phyloP scores from a whole-genome alignment of 2,329 filamentous ascomycete genomes.

The Xylaria sp. region DNA sequence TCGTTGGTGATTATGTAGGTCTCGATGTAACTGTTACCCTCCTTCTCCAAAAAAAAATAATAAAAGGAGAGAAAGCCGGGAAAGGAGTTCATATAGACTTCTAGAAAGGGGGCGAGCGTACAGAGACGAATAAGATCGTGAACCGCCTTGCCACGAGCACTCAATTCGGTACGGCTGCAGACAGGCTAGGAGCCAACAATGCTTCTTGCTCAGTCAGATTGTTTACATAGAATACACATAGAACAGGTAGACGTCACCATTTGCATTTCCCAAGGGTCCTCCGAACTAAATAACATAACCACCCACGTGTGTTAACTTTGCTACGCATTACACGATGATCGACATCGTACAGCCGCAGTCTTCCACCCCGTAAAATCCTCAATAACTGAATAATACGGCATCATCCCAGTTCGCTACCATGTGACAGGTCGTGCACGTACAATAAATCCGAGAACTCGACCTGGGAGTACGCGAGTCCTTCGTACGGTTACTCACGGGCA shows the following conservation, averaged over 20 bases:
- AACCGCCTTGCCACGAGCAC: not conserved
- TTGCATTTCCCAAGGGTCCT: not conserved
- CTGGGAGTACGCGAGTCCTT: not conserved
- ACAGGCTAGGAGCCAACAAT: not conserved
- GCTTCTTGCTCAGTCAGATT: conserved; percentile 2
- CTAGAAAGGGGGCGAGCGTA: conserved; percentile 12
- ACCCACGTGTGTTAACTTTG: not conserved
- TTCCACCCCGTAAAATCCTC: not conserved
- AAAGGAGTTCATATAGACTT: not conserved
- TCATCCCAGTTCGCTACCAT: not conserved
- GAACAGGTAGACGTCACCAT: not conserved
- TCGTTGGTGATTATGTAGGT: conserved; percentile 6
- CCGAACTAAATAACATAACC: not conserved
- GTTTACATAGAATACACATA: not conserved
- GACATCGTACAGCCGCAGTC: not conserved
- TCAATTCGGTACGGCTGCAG: not conserved
- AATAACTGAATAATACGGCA: not conserved
- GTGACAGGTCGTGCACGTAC: not conserved
- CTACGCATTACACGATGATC: not conserved
- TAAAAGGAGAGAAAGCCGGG: not conserved
- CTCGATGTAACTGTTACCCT: conserved; percentile 26
- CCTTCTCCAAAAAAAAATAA: not conserved
- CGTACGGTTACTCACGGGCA: conserved; percentile 6
- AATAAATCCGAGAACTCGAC: not conserved
- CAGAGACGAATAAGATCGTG: conserved; percentile 14